Percentiles rank a stretch among this genome's conserved stretches.
Evolutionary conservation across 2,329 filamentous ascomycete genomes (phyloP).

Genomic region (Kalaharituber pfeilii): DNA sequence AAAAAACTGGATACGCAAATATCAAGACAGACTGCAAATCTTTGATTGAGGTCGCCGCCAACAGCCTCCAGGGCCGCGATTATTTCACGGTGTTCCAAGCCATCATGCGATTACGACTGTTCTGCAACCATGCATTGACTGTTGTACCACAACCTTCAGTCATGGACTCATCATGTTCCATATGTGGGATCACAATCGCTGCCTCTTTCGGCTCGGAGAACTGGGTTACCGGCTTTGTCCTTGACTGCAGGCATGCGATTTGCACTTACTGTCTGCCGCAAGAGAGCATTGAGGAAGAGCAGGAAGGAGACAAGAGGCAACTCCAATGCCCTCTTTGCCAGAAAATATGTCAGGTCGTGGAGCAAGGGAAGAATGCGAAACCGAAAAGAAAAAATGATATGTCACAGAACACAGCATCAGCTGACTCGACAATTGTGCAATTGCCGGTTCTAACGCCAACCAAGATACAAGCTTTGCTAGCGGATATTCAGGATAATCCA

Average conservation of each 20-base stretch:
- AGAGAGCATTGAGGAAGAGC: no score
- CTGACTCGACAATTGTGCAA: not conserved
- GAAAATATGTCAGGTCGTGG: not conserved
- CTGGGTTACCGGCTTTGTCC: not conserved
- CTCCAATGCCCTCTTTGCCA: not conserved
- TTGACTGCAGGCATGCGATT: no score
- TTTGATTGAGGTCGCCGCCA: not conserved
- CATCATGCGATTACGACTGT: conserved; percentile 14
- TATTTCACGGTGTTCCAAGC: conserved; percentile 3
- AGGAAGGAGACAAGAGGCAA: not conserved
- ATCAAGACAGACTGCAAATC: not conserved
- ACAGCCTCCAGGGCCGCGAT: not conserved
- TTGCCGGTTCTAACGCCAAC: no score
- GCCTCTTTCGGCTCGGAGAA: not conserved
- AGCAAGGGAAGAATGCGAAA: not conserved
- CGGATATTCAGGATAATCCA: not conserved
- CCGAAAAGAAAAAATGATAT: not conserved
- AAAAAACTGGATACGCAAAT: not conserved
- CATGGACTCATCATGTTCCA: no score
- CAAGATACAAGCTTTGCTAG: conserved; percentile 2
- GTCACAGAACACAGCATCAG: no score
- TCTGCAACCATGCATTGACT: conserved; percentile 15
- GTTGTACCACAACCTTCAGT: conserved; percentile 5
- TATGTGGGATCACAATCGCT: no score
- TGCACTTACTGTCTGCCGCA: no score